Conservation (phyloP, 495 filamentous ascomycete genomes). For the Penicillium alfredii region DNA sequence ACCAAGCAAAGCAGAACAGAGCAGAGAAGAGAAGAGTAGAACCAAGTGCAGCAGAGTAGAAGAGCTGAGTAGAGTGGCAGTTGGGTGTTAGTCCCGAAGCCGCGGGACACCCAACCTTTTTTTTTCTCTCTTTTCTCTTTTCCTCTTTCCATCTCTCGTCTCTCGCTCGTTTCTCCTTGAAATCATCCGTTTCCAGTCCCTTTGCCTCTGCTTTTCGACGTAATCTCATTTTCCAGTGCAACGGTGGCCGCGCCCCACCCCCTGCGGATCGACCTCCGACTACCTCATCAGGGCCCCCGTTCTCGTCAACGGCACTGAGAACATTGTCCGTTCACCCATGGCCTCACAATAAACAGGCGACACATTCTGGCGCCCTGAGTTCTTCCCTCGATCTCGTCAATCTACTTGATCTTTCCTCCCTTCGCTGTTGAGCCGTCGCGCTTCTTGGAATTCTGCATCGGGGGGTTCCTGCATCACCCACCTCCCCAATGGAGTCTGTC, state of each 20-base stretch:
- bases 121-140: conserved; percentile 1
- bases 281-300: conserved; percentile 28
- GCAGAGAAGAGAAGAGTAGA: too few species aligned
- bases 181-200: not conserved
- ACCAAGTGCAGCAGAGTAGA: too few species aligned
- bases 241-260: conserved; percentile 17
- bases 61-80: too few species aligned
- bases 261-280: conserved; percentile 25
- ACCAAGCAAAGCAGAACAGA: too few species aligned
- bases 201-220: conserved; percentile 4
- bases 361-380: not conserved
- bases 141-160: not conserved
- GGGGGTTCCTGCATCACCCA: conserved; percentile 3
- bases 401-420: too few species aligned
- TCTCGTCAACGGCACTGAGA: conserved; percentile 18
- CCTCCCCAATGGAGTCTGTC: conserved; percentile 49
- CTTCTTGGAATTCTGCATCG: conserved; percentile 6
- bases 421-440: not conserved
- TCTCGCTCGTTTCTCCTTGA: not conserved
- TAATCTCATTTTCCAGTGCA: not conserved
- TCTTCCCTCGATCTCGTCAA: too few species aligned
- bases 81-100: conserved; percentile 3
- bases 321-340: too few species aligned
- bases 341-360: too few species aligned
- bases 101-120: conserved; percentile 6